Evolutionary conservation across 768 basidiomycete species (phyloP).

Genomic region (Pulveroboletus sp.): DNA sequence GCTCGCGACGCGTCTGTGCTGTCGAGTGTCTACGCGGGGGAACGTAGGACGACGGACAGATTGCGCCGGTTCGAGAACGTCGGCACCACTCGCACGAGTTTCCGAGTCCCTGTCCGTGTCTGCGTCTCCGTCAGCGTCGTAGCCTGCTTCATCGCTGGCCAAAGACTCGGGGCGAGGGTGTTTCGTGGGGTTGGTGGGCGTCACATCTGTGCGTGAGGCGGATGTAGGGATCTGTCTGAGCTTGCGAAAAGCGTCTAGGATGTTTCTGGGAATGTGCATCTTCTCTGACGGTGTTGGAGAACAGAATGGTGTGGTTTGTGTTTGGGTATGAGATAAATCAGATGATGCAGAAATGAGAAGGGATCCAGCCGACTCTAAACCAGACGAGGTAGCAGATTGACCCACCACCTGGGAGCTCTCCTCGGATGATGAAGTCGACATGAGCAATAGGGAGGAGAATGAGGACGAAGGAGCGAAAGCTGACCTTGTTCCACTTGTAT

Average conservation of each 20-base stretch:
- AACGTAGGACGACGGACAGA: conserved; percentile 11
- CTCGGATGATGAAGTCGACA: conserved; percentile 12
- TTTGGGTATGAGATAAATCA: conserved; percentile 15
- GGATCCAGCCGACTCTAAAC: conserved; percentile 10
- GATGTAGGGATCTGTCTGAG: conserved; percentile 4
- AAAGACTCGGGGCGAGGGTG: background rate
- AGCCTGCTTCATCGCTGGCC: conserved; percentile 19
- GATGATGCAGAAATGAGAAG: conserved; percentile 7
- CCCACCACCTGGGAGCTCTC: conserved; percentile 2
- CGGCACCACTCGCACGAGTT: background rate
- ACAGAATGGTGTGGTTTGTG: conserved; percentile 16
- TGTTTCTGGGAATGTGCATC: conserved; percentile 3
- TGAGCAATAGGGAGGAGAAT: background rate
- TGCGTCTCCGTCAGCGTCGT: conserved; percentile 18
- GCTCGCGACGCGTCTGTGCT: conserved; percentile 23
- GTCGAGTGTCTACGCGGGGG: conserved; percentile 24
- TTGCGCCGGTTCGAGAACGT: too few relatives aligned
- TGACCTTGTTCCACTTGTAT: conserved; percentile 7
- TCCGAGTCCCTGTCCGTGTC: background rate
- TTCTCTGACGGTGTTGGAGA: conserved; percentile 17
- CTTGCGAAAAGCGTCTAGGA: conserved; percentile 12
- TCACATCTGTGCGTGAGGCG: background rate
- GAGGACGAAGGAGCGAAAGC: background rate
- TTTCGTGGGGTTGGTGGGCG: conserved; percentile 1
- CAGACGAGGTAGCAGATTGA: conserved; percentile 4